Evolutionary conservation across 345 rosid genomes (phyloP), one percentile per base, ranked within the genome.

Genomic region (Gossypium ekmanianum): DNA sequence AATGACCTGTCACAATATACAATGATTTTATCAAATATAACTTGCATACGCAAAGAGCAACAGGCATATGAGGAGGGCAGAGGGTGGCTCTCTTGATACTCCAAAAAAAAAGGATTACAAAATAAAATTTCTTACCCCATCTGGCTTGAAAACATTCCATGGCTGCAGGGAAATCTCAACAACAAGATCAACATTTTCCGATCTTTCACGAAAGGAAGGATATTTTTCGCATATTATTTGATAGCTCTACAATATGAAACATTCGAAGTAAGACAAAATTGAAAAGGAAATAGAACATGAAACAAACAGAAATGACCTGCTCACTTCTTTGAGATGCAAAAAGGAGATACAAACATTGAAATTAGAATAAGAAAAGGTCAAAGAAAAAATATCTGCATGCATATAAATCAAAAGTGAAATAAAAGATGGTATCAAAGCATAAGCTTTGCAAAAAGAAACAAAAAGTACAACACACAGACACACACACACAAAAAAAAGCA

Each of bases 71-170:
- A 24, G 10, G 26, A 20, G 18, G 11, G 18, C 0, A 4, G 26
- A 11, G 54, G 59, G 2, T 44, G 29, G 52, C 20, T 52, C 52
- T 68, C 43, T 16, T 6, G n/a, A 58, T 70, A n/a, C 59, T 13
- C 48, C 39, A 39, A 69, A 9, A 56, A 43, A n/a, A n/a, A 75
- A 66, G 50, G 43, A 55, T 22, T 41, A 44, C n/a, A 54, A 27
- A 51, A 34, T 13, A 17, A 22, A 10, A 41, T 3, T 29, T 48
- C 87, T 85, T 83, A 94, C 99, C 80, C 99, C 99, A 63, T 93
- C 98, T 1, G 97, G 98, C 82, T 85, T 85, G 73, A 95, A 95
- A 77, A 92, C 98, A n/a, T 90, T 87, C 98, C 99, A 96, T n/a
- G 97, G 99, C 79, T 96, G 98, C 66, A 93, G 80, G 66, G 99